A percentile compares a stretch with the other conserved stretches of the same genome.
These are phyloP conservation scores for Cymbopogon flexuosus DNA, from an alignment of 202 grass and related monocot species.

Conservation along the genomic window DNA sequence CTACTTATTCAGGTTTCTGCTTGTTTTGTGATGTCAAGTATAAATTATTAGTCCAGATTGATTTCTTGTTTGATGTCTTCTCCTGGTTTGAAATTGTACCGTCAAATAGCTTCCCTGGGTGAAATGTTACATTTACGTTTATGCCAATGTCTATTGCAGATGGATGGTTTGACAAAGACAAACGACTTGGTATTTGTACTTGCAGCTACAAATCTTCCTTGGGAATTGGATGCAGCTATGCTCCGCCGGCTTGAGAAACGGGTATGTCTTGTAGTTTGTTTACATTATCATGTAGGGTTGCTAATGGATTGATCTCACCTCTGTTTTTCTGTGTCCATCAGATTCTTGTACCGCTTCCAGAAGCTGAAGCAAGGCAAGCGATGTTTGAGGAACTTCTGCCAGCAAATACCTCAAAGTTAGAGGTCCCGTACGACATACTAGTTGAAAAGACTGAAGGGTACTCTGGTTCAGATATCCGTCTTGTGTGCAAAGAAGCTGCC, in stretches of 20 bases:
- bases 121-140: background rate
- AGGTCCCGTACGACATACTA: constrained; percentile 59
- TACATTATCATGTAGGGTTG: background rate
- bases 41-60: background rate
- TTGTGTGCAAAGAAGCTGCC: constrained; percentile 94
- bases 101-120: background rate
- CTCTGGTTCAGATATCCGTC: constrained; percentile 91
- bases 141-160: constrained; percentile 42
- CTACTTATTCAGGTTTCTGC: constrained; percentile 73
- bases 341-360: constrained; percentile 97
- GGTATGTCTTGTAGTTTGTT: constrained; percentile 24
- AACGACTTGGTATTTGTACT: constrained; percentile 93
- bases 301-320: background rate
- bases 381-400: constrained; percentile 85
- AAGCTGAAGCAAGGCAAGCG: constrained; percentile 72
- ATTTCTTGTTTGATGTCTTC: constrained; percentile 7
- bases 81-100: constrained; percentile 1
- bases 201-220: constrained; percentile 92
- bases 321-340: constrained; percentile 22
- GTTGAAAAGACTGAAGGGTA: constrained; percentile 80
- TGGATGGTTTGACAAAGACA: constrained; percentile 96
- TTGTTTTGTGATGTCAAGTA: constrained; percentile 17
- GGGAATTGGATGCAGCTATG: constrained; percentile 95
- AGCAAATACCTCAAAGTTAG: constrained; percentile 38
- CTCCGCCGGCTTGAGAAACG: constrained; percentile 86